Evolutionary conservation across 441 rosid genomes (phyloP), one percentile per base, ranked within the genome.

Genomic region (Iberis amara): DNA sequence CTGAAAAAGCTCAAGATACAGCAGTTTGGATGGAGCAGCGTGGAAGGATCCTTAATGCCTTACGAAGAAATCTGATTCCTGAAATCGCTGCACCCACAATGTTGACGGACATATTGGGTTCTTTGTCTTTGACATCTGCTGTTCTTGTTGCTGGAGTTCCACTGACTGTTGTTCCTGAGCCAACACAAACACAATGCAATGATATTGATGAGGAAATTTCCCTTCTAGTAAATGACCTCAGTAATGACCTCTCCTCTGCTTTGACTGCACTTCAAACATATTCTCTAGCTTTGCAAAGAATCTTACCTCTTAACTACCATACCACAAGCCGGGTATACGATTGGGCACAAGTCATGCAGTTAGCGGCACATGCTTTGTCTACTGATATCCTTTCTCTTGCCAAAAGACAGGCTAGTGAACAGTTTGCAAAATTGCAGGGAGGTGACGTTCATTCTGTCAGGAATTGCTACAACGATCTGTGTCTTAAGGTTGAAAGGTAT

Each of bases 101-200:
- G 57, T 63, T 86, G 71, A 73, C 73, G 55, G 75, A 67, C 55
- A 70, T 68, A 60, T 56, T 66, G 40, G 85, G 78, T 69, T 70
- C 85, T 51, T 46, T 89, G 59, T 86, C 94, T 63, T 90, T 92
- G 72, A 80, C 77, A 57, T 83, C 96, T 26, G 99, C 99, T 61
- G 97, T 89, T 69, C 66, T 79, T 46, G 85, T 70, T 55, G 89
- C 96, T 39, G 94, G 96, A 47, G 83, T 92, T 65, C 99, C 94
- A 54, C 76, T 89, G 71, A 80, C 97, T 63, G 74, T 92, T 35
- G 97, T 92, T 73, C 97, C 99, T 51, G 99, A 92, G 78, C 99
- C 99, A 50, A 92, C 97, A 32, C 97, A 76, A 77, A 90, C 72
- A 59, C 97, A 86, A 46, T 92, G 97, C 77, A 75, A 73, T 55